A percentile compares a stretch with the other conserved stretches of the same genome.
Conservation (phyloP, 2,329 filamentous ascomycete genomes). For the Penicillium sp. region DNA sequence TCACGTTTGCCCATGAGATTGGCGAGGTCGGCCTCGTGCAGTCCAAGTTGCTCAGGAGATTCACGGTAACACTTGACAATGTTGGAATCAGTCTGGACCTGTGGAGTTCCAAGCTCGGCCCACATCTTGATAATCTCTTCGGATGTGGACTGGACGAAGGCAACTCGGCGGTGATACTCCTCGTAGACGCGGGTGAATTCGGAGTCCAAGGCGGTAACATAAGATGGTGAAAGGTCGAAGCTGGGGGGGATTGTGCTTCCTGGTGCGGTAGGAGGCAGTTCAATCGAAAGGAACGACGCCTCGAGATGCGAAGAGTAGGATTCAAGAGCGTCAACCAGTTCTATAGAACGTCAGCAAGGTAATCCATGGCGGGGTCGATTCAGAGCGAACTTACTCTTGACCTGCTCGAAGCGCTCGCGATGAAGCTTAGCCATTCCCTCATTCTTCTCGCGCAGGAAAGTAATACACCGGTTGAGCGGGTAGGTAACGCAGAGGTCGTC, state of each 20-base stretch:
- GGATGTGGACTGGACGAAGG: slow-evolving; percentile 68
- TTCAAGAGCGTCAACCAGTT: slow-evolving; percentile 88
- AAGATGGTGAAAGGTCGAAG: slow-evolving; percentile 89
- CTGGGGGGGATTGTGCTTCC: slow-evolving; percentile 73
- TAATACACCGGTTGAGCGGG: slow-evolving; percentile 76
- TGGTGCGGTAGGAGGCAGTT: slow-evolving; percentile 75
- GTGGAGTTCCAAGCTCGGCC: slow-evolving; percentile 91
- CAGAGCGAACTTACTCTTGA: slow-evolving; percentile 68
- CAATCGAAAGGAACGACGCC: slow-evolving; percentile 77
- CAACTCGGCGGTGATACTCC: slow-evolving; percentile 83
- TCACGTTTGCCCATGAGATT: slow-evolving; percentile 72
- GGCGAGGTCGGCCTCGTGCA: slow-evolving; percentile 81
- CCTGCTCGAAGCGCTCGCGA: slow-evolving; percentile 88
- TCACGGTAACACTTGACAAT: slow-evolving; percentile 90
- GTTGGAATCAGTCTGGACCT: slow-evolving; percentile 81
- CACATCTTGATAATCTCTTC: slow-evolving; percentile 91
- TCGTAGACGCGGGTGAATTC: slow-evolving; percentile 96
- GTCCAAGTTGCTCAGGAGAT: slow-evolving; percentile 85
- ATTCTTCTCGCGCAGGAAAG: slow-evolving; percentile 81
- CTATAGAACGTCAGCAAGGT: slow-evolving; percentile 48
- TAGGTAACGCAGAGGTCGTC: slow-evolving; percentile 75
- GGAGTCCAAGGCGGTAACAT: slow-evolving; percentile 78
- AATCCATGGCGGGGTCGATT: background rate
- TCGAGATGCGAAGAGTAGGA: slow-evolving; percentile 97
- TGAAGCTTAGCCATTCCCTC: slow-evolving; percentile 75